Evolutionary conservation across 1,284 basidiomycete genomes (phyloP).

Genomic region (Tilletia caries): DNA sequence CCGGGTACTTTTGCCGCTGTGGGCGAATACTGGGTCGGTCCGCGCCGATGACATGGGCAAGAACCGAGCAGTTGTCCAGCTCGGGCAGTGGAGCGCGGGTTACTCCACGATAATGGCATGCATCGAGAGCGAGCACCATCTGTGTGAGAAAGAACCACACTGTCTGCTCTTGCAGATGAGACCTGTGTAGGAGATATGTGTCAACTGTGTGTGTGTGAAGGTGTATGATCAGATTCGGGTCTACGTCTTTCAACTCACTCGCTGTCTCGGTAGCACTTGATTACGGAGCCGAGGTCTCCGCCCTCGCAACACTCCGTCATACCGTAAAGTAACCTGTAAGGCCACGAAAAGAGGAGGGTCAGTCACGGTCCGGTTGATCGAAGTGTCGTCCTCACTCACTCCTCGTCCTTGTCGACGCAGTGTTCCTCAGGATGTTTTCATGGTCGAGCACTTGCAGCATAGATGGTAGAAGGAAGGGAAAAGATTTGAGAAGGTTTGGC

Average conservation of each 20-base stretch:
- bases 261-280: conserved; percentile 71
- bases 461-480: too few relatives aligned
- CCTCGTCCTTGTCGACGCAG: conserved; percentile 82
- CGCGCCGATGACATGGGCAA: neutral
- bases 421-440: conserved; percentile 92
- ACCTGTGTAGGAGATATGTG: conserved; percentile 10
- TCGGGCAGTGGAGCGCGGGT: neutral
- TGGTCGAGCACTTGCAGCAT: conserved; percentile 91
- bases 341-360: neutral
- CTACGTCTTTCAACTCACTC: conserved; percentile 25
- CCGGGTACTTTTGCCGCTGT: neutral
- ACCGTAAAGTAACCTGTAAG: conserved; percentile 26
- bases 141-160: conserved; percentile 95
- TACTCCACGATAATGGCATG: conserved; percentile 68
- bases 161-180: conserved; percentile 73
- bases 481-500: too few relatives aligned
- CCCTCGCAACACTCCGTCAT: conserved; percentile 73
- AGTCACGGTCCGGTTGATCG: too few relatives aligned
- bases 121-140: conserved; percentile 79
- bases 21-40: neutral
- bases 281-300: conserved; percentile 81
- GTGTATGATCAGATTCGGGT: too few relatives aligned
- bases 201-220: neutral
- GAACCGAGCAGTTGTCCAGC: neutral
- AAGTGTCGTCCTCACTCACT: conserved; percentile 87